Base-by-base conservation (phyloP, 2,329 filamentous ascomycete species). In the Elsinoe perseae region DNA sequence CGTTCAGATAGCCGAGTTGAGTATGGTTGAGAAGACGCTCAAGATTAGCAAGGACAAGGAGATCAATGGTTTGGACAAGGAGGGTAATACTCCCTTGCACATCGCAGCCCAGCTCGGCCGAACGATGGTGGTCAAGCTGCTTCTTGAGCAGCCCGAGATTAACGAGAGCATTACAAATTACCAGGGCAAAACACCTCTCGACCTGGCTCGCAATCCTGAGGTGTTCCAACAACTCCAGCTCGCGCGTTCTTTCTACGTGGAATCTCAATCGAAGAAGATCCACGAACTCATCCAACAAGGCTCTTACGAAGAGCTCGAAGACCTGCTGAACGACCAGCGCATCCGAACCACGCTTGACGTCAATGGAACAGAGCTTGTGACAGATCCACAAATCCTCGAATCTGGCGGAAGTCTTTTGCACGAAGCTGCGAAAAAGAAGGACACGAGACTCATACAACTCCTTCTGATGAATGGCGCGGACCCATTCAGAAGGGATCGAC, bases 141-240 rank as follows among this genome's bases (percentile, higher is more conserved):
- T 98, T 53, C 78, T 98, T 23, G 88, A 91, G 53, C 86, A 89
- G 63, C 81, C 84, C 43, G 83, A 80, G 44, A 88, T 97, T 72
- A 95, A 96, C 66, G 93, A 98, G 68, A 85, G 90, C 5, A 77
- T 95, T 50, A 77, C 85, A 56, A 98, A 98, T 72, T 84, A 85
- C 65, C 84, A 88, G 57, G 90, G 89, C 54, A 89, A 91, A 65
- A 81, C 90, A 3, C 85, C 93, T 4, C 81, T 97, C 53, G 93
- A 98, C 65, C 77, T 96, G 40, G 89, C 93, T 3, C 84, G 91
- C 36, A 96, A 85, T 23, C 89, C 93, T 1, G 92, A 97, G 16
- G 96, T 97, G 57, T 97, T 95, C 74, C 91, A 97, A 72, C 85
- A 92, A 66, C 79, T 98, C 54, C 93, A 98, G 71, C 83, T 97